phyloP scores from a whole-genome alignment of 2,329 filamentous ascomycete genomes.

The Aspergillus sojae region DNA sequence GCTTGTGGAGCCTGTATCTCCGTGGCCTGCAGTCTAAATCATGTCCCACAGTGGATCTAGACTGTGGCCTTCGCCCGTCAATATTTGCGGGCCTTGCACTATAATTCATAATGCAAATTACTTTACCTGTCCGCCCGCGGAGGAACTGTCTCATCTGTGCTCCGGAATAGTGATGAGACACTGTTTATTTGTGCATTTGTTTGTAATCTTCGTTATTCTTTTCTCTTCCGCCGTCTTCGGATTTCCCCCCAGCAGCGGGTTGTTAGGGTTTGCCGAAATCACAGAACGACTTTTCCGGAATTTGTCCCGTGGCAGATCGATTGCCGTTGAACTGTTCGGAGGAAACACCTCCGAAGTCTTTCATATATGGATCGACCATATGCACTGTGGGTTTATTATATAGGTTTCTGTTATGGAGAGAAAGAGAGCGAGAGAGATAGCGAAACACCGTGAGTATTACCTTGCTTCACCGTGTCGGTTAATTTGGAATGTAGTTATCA shows the following conservation, averaged over 20 bases:
- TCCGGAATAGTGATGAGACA: too few relatives aligned
- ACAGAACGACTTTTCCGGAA: background rate
- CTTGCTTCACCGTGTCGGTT: background rate
- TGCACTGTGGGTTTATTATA: background rate
- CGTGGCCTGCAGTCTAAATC: background rate
- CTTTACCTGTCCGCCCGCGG: background rate
- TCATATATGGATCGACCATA: background rate
- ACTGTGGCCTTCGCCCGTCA: background rate
- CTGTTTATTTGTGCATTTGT: background rate
- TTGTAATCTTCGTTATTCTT: background rate
- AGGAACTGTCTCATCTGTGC: background rate
- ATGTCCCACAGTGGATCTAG: constrained; percentile 1
- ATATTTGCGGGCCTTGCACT: background rate
- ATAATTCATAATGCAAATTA: background rate
- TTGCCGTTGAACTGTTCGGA: background rate
- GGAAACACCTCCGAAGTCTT: background rate
- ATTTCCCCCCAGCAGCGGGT: background rate
- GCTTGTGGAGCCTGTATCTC: background rate
- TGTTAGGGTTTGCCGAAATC: background rate
- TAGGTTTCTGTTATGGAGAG: background rate
- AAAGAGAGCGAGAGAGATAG: background rate
- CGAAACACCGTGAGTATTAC: background rate
- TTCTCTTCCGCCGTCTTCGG: background rate
- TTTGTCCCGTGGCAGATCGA: background rate
- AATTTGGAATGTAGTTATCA: background rate